Percentiles rank a stretch among this genome's conserved stretches.
Conservation (phyloP, 352 stramenopile genomes). For the Phytophthora europaea region DNA sequence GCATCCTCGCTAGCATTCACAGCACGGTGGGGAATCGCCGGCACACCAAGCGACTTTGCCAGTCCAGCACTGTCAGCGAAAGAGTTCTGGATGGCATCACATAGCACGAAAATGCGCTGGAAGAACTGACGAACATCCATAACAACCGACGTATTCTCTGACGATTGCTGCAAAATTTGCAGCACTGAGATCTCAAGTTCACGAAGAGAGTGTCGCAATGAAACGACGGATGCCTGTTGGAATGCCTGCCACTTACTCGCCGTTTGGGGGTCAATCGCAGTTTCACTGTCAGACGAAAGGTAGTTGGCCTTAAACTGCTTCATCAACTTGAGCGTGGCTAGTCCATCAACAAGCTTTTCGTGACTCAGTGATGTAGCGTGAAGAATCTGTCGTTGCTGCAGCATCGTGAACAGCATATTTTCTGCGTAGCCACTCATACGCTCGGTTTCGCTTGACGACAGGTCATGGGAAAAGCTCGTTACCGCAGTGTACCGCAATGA, state of each 20-base stretch:
- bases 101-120: slow-evolving; percentile 44
- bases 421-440: slow-evolving; percentile 92
- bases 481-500: slow-evolving; percentile 82
- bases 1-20: slow-evolving; percentile 59
- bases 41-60: slow-evolving; percentile 57
- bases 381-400: slow-evolving; percentile 90
- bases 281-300: slow-evolving; percentile 10
- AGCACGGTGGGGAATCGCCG: slow-evolving; percentile 60
- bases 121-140: slow-evolving; percentile 34
- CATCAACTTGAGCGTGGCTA: slow-evolving; percentile 65
- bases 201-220: slow-evolving; percentile 61
- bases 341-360: slow-evolving; percentile 66
- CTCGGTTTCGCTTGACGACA: slow-evolving; percentile 85
- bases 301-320: slow-evolving; percentile 54
- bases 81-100: slow-evolving; percentile 41
- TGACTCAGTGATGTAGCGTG: slow-evolving; percentile 76
- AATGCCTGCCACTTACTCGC: slow-evolving; percentile 68
- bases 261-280: slow-evolving; percentile 30
- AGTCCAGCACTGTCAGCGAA: slow-evolving; percentile 39
- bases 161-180: slow-evolving; percentile 54
- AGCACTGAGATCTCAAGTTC: slow-evolving; percentile 75
- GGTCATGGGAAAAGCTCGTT: slow-evolving; percentile 88
- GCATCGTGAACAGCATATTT: slow-evolving; percentile 89
- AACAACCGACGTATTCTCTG: slow-evolving; percentile 30
- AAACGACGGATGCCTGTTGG: slow-evolving; percentile 52